These are phyloP conservation scores for Saccharum spontaneum DNA, from an alignment of 176 grass and related monocot genomes.

Conservation along the genomic window DNA sequence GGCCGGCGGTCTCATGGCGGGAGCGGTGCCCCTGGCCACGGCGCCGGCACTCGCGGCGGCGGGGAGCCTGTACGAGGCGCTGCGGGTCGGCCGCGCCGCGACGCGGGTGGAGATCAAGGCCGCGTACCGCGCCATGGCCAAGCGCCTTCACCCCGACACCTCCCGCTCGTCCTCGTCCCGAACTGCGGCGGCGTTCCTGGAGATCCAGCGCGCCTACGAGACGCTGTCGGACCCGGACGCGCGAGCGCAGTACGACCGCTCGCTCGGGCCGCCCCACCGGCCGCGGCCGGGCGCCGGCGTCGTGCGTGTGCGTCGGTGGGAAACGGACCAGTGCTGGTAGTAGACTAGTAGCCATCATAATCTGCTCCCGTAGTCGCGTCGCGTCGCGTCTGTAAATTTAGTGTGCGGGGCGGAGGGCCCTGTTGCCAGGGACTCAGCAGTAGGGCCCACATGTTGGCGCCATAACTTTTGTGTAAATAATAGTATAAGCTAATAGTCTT, in stretches of 20 bases:
- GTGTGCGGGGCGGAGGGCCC: no score
- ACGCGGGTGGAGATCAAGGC: slow-evolving; percentile 60
- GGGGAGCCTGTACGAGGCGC: slow-evolving; percentile 56
- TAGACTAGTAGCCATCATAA: not conserved
- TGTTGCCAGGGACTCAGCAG: no score
- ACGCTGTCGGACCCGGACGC: slow-evolving; percentile 56
- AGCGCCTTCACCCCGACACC: slow-evolving; percentile 66
- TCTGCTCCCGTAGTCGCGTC: not conserved
- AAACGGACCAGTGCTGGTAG: slow-evolving; percentile 77
- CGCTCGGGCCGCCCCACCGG: slow-evolving; percentile 9
- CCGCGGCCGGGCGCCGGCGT: not conserved
- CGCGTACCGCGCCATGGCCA: slow-evolving; percentile 70
- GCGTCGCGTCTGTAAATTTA: not conserved
- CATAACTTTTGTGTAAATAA: no score
- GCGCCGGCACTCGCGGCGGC: not conserved
- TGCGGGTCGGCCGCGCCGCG: slow-evolving; percentile 54
- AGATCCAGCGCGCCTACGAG: slow-evolving; percentile 67
- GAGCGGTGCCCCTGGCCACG: not conserved
- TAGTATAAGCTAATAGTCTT: no score
- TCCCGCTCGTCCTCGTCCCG: slow-evolving; percentile 4
- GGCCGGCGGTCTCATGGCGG: slow-evolving; percentile 14
- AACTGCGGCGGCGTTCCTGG: slow-evolving; percentile 39
- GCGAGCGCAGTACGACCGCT: slow-evolving; percentile 51
- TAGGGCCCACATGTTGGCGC: no score
- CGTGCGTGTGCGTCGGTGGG: slow-evolving; percentile 54